phyloP scores from a whole-genome alignment of 2,329 filamentous ascomycete species.

The Shiraia bambusicola region DNA sequence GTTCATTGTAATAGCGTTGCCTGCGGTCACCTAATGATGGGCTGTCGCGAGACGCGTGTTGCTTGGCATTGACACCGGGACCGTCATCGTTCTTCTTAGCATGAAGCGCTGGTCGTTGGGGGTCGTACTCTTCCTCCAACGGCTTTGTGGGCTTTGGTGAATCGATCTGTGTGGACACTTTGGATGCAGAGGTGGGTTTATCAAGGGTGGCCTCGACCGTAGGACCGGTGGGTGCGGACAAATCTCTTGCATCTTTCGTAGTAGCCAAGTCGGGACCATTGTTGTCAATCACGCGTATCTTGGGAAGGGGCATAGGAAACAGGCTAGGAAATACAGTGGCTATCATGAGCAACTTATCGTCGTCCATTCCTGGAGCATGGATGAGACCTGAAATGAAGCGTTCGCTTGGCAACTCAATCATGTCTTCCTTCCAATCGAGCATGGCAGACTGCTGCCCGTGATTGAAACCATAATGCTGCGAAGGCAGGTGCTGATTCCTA shows the following conservation, averaged over 20 bases:
- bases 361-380: constrained; percentile 58
- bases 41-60: constrained; percentile 25
- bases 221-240: constrained; percentile 20
- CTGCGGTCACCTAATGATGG: constrained; percentile 31
- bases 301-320: constrained; percentile 48
- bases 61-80: constrained; percentile 19
- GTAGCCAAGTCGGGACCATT: constrained; percentile 28
- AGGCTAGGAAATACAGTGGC: constrained; percentile 52
- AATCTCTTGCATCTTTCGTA: constrained; percentile 34
- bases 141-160: constrained; percentile 37
- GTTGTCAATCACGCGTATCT: constrained; percentile 42
- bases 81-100: constrained; percentile 17
- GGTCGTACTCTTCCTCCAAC: constrained; percentile 54
- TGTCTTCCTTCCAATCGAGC: constrained; percentile 60
- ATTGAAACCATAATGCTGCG: constrained; percentile 19
- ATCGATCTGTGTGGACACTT: constrained; percentile 27
- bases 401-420: constrained; percentile 61
- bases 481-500: constrained; percentile 56
- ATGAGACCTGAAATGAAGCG: constrained; percentile 53
- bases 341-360: constrained; percentile 56
- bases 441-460: constrained; percentile 25
- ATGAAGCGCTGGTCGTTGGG: constrained; percentile 43
- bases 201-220: constrained; percentile 20
- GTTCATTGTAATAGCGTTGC: constrained; percentile 33
- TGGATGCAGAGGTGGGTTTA: constrained; percentile 23